Percentiles rank a stretch among this genome's conserved stretches.
Conservation (phyloP, 768 basidiomycete species). For the Tubosaeta sp. region DNA sequence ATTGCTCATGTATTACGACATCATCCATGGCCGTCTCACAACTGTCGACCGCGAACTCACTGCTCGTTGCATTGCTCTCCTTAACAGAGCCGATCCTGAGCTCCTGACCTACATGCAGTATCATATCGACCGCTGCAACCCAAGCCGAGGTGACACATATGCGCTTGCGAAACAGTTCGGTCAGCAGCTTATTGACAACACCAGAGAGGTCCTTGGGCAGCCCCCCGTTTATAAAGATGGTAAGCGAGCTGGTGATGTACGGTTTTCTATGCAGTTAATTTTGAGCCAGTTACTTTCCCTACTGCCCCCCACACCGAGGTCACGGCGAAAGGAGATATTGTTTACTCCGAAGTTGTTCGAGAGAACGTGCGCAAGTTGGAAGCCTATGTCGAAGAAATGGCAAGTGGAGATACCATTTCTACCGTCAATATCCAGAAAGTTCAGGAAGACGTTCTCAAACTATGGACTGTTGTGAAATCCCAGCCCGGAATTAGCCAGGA, state of each 20-base stretch:
- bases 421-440: conserved; percentile 95
- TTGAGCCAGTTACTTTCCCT: conserved; percentile 85
- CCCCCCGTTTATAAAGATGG: conserved; percentile 96
- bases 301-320: conserved; percentile 96
- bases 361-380: conserved; percentile 97
- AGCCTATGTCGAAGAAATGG: conserved; percentile 98
- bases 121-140: conserved; percentile 79
- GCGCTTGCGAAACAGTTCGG: conserved; percentile 96
- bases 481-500: conserved; percentile 97
- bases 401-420: conserved; percentile 84
- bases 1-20: conserved; percentile 95
- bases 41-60: conserved; percentile 96
- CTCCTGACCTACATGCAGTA: conserved; percentile 95
- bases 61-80: conserved; percentile 93
- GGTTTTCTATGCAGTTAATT: background rate
- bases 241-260: conserved; percentile 35
- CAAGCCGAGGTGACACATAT: conserved; percentile 85
- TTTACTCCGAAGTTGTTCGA: conserved; percentile 92
- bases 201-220: conserved; percentile 72
- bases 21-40: conserved; percentile 91
- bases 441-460: conserved; percentile 92
- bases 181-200: conserved; percentile 93
- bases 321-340: conserved; percentile 88
- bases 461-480: conserved; percentile 96
- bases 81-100: conserved; percentile 94